Base-by-base conservation (phyloP, 108 stramenopile genomes). In the Pseudonitzschia multiseries region DNA sequence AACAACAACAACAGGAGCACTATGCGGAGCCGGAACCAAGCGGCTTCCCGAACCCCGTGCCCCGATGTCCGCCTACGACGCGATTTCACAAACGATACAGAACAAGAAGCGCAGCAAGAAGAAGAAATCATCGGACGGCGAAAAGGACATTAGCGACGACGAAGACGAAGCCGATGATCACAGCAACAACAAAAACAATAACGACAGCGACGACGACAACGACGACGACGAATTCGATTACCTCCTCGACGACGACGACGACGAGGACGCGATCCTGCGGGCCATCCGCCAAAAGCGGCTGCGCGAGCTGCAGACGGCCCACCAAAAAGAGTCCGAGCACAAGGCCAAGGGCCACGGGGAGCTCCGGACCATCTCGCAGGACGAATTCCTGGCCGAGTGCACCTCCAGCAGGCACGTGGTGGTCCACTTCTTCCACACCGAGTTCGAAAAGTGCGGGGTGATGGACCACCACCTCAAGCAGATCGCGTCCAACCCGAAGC, bases 361-460 rank as follows among this genome's bases (percentile, higher is more conserved):
- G 67, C 87, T 93, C 56, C 89, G 97, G 17, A 96, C 96, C 68
- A 97, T 99, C 74, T 20, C 75, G 17, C 97, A 99, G 72, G 97
- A 98, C 68, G 96, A 98, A 59, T 99, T 98, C 76, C 80, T 99
- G 29, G 75, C 96, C 6, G 97, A 99, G 86, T 91, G 93, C 54
- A 83, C 84, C 2, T 71, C 70, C 22, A 86, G 87, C 69, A 71
- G 83, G 69, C 92, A 36, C 60, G 91, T 94, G 44, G 88, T 84
- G 33, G 90, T 96, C 5, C 99, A 99, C 60, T 99, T 97, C 78
- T 98, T 87, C 77, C 98, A 99, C 75, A 81, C 94, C 18, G 98
- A 98, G 50, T 98, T 98, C 76, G 86, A 92, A 75, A 81, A 91
- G 28, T 97, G 95, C 69, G 92, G 95, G 73, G 87, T 99, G 68